These are phyloP conservation scores for Gossypium thurberi DNA, from an alignment of 345 rosid genomes.

Conservation along the genomic window DNA sequence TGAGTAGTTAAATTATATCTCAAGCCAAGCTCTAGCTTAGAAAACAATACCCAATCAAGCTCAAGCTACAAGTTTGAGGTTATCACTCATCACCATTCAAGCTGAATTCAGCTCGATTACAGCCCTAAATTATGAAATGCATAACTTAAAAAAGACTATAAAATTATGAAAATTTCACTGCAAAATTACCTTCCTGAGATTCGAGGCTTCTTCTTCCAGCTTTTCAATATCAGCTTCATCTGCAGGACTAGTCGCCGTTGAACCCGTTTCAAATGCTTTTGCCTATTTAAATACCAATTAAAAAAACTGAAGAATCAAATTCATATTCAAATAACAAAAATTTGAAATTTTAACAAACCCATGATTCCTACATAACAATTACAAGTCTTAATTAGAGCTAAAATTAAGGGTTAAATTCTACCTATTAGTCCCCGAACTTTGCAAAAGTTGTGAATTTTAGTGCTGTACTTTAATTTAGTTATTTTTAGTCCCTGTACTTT, in stretches of 20 bases:
- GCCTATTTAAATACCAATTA: constrained; percentile 31
- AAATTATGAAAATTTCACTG: constrained; percentile 2
- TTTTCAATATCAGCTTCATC: constrained; percentile 59
- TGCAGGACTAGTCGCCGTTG: constrained; percentile 27
- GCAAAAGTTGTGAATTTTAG: too few relatives aligned
- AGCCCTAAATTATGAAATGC: background rate
- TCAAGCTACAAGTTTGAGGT: background rate
- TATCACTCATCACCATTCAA: too few relatives aligned
- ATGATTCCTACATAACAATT: background rate
- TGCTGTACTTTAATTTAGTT: too few relatives aligned
- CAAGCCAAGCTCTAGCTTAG: background rate
- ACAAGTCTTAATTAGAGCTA: too few relatives aligned
- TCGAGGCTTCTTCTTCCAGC: constrained; percentile 66
- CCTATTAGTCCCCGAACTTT: too few relatives aligned
- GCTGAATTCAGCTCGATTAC: background rate
- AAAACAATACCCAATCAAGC: background rate
- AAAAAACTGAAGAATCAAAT: background rate
- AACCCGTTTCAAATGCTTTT: constrained; percentile 43
- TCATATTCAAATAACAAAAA: background rate
- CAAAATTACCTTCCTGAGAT: constrained; percentile 58
- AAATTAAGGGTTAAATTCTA: too few relatives aligned
- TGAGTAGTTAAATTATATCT: background rate
- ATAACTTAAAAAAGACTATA: background rate
- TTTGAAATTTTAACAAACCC: background rate
- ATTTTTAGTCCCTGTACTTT: too few relatives aligned